Evolutionary conservation across 2,329 filamentous ascomycete species (phyloP), one percentile per base, ranked within the genome.

Genomic region (Aureobasidium sp.): DNA sequence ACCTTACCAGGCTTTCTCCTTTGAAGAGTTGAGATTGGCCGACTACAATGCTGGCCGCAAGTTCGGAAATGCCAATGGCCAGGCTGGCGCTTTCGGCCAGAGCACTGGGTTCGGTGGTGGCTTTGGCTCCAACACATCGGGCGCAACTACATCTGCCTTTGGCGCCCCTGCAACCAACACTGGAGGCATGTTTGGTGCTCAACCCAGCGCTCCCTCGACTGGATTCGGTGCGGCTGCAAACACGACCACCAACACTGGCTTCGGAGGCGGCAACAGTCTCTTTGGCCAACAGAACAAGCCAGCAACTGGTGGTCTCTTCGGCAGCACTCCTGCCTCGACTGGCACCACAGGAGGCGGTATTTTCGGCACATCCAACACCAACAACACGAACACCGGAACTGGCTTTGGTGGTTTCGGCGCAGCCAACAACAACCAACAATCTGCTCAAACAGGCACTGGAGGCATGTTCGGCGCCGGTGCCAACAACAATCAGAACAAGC

Each of bases 41-140:
- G 93, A 98, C 69, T 98, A 98, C 67, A 80, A 84, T 55, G 86
- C 90, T 68, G 90, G 90, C 47, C 83, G 90, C 55, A 85, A 85
- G 51, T 88, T 81, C 66, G 93, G 90, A 29, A 95, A 91, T 69
- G 79, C 80, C 37, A 88, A 85, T 57, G 89, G 88, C 25, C 86
- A 90, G 59, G 74, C 81, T 41, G 90, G 90, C 55, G 87, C 86
- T 6, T 96, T 96, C 68, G 91, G 90, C 16, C 77, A 83, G 55
- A 78, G 74, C 60, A 80, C 78, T 56, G 71, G 72, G 3, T 83
- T 83, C 58, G 72, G 72, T 21, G 72, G 72, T 29, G 73, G 72
- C 1, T 77, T 74, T 45, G 66, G 66, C 40, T 74, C 70, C 21
- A 62, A 66, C 55, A 60, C 59, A 38, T 58, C 67, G 34, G 67